Base-by-base conservation (phyloP, 441 rosid genomes). In the Hypseocharis bilobata region DNA sequence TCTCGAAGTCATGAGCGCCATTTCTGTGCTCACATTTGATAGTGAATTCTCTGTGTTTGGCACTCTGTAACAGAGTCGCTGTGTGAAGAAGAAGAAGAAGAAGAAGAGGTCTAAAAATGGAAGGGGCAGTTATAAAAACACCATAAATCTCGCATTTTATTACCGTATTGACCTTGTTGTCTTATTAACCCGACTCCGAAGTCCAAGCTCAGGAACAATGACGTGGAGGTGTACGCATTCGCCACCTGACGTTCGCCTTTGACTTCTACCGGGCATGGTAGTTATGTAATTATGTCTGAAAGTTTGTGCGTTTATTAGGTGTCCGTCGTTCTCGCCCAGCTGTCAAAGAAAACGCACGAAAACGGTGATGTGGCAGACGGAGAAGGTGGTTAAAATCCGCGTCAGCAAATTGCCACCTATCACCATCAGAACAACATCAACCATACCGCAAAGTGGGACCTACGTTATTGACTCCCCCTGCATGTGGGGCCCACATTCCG, bases 1-100 rank as follows among this genome's bases (percentile, higher is more conserved):
- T 74, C 77, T 75, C 22, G 74, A 30, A 6, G 85, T 84, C 82
- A 78, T 80, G 17, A 70, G 28, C 20, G 64, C 69, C 77, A 72
- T 64, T 55, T 44, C 22, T 25, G 19, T 2, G 42, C 22, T 38
- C 45, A 63, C 74, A 70, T 70, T 54, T 63, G 8, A 5, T 26
- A 23, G 8, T 13, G 10, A 1, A 19, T 6, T 54, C 25, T 68
- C n/a, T 19, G 27, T 45, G 44, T 51, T 44, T 14, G 62, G 28
- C 55, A 1, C n/a, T 66, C n/a, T 1, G 16, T 0, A 1, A 4
- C 52, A 63, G 2, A 34, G 63, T n/a, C 14, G 56, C 62, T 56
- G 2, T 32, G 13, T n/a, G 58, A 29, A 59, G 13, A 22, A 40
- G 29, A n/a, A n/a, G 28, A 38, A 32, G 30, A 34, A 6, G 64